phyloP scores from a whole-genome alignment of 108 stramenopile genomes.

The Craspedostauros australis region DNA sequence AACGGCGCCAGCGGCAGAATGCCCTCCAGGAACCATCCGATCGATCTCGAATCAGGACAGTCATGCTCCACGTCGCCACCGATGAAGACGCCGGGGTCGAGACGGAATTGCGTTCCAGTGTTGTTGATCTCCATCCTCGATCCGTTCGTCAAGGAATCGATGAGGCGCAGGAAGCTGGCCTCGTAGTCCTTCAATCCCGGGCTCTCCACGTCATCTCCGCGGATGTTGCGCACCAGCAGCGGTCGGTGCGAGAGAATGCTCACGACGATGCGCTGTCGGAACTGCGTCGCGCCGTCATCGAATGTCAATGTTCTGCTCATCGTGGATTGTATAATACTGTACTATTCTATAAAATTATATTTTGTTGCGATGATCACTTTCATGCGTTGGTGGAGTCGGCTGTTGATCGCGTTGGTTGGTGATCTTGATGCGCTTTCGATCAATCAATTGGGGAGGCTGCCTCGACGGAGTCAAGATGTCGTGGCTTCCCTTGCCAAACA shows the following conservation, averaged over 20 bases:
- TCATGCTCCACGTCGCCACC: slow-evolving; percentile 88
- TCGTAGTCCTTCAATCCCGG: slow-evolving; percentile 83
- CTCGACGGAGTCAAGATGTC: no score
- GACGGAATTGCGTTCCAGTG: slow-evolving; percentile 93
- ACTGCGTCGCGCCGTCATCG: slow-evolving; percentile 83
- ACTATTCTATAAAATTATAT: no score
- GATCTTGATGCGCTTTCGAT: neutral
- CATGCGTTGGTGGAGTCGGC: neutral
- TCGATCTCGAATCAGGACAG: slow-evolving; percentile 65
- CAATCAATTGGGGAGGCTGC: no score
- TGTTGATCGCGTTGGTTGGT: neutral
- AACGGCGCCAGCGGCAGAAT: slow-evolving; percentile 93
- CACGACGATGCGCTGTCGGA: slow-evolving; percentile 68
- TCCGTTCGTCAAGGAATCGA: slow-evolving; percentile 95
- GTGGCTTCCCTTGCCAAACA: no score
- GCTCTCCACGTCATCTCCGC: slow-evolving; percentile 61
- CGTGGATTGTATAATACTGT: no score
- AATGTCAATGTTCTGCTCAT: slow-evolving; percentile 48
- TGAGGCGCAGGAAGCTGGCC: slow-evolving; percentile 81
- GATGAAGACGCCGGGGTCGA: slow-evolving; percentile 87
- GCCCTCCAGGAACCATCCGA: slow-evolving; percentile 98
- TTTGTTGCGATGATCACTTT: neutral
- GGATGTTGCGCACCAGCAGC: slow-evolving; percentile 79
- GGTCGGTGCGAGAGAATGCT: slow-evolving; percentile 79
- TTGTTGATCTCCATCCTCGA: slow-evolving; percentile 94